Conservation (phyloP, 192 early-diverging fungal species). For the Coemansia guatemalensis region DNA sequence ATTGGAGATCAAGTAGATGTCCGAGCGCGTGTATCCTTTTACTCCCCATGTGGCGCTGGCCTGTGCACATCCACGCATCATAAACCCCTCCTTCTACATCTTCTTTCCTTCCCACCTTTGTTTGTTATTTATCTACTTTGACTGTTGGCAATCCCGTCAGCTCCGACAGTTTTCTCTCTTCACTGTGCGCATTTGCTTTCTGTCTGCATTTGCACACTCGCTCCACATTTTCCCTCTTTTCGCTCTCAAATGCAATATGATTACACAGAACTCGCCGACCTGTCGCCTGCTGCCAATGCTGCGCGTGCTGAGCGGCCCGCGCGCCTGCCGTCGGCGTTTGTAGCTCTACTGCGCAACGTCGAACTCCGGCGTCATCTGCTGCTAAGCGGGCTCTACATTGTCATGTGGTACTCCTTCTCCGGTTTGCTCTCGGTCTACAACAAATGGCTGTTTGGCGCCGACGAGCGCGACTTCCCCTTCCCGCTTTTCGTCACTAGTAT, state of each 20-base stretch:
- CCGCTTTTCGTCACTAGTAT: constrained; percentile 84
- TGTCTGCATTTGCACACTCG: constrained; percentile 2
- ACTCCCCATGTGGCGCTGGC: neutral
- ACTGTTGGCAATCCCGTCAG: neutral
- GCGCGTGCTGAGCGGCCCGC: neutral
- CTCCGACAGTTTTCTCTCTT: neutral
- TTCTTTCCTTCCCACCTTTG: neutral
- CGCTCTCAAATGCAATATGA: constrained; percentile 22
- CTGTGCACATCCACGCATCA: neutral
- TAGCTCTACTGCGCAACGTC: constrained; percentile 20
- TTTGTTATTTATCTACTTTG: constrained; percentile 1
- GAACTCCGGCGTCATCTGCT: constrained; percentile 34
- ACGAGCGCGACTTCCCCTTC: constrained; percentile 79
- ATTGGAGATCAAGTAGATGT: neutral
- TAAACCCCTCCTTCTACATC: neutral
- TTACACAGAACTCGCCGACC: constrained; percentile 44
- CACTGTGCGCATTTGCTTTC: neutral
- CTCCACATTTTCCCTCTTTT: constrained; percentile 1
- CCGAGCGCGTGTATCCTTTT: neutral
- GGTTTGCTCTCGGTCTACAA: constrained; percentile 84
- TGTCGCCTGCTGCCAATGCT: constrained; percentile 11
- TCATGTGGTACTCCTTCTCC: constrained; percentile 65
- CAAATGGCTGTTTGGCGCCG: constrained; percentile 88
- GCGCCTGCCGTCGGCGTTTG: neutral
- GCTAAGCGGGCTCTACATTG: constrained; percentile 47